These are phyloP conservation scores for Paspalum vaginatum DNA, from an alignment of 176 grass and related monocot genomes.

Conservation along the genomic window DNA sequence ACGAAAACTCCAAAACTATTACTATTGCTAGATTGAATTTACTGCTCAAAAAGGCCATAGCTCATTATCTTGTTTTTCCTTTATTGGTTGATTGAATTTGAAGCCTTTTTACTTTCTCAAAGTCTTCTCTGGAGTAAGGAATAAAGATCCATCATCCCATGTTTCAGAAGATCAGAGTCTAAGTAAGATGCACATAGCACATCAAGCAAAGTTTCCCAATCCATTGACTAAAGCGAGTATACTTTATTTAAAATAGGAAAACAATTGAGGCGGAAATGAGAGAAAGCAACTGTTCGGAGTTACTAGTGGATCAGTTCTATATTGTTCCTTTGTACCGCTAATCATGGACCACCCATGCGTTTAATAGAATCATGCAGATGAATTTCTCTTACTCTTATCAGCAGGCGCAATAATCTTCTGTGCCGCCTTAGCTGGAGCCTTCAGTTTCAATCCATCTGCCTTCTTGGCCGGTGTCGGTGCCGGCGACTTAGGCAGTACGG, in stretches of 20 bases:
- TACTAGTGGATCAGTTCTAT: not conserved
- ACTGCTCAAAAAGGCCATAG: not conserved
- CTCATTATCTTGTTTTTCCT: not conserved
- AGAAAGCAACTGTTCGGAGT: conserved; percentile 15
- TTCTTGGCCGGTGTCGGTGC: conserved; percentile 24
- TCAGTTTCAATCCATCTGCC: conserved; percentile 34
- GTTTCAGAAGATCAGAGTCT: conserved; percentile 27
- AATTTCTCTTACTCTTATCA: conserved; percentile 75
- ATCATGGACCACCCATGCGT: conserved; percentile 27
- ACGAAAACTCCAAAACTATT: not conserved
- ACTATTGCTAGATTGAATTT: not conserved
- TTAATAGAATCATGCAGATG: conserved; percentile 26
- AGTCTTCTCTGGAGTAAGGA: conserved; percentile 40
- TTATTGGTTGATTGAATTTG: conserved; percentile 34
- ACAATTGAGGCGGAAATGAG: not conserved
- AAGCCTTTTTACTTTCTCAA: conserved; percentile 41
- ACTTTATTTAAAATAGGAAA: conserved; percentile 24
- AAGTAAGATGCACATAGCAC: conserved; percentile 32
- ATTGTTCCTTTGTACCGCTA: conserved; percentile 5
- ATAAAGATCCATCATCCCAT: conserved; percentile 38
- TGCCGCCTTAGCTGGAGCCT: conserved; percentile 27
- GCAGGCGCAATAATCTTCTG: conserved; percentile 54
- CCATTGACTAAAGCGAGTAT: conserved; percentile 35
- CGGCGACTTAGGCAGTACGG: conserved; percentile 41
- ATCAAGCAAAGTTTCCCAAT: conserved; percentile 17